Evolutionary conservation across 2,329 filamentous ascomycete genomes (phyloP).

Genomic region (Daldinia sp.): DNA sequence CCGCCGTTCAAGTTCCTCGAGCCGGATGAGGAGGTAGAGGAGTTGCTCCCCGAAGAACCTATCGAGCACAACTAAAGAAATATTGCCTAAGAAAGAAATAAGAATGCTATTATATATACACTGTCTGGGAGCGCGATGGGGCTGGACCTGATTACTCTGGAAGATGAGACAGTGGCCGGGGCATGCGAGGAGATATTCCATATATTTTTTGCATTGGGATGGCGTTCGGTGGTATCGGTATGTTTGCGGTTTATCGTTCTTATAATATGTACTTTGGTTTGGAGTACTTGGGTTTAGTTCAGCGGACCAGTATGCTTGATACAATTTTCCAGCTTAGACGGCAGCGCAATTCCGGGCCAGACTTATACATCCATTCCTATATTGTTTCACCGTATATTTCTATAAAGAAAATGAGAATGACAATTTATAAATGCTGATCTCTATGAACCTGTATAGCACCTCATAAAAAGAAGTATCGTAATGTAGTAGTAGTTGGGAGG

Average conservation of each 20-base stretch:
- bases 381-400: no score
- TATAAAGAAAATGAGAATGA: background rate
- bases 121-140: background rate
- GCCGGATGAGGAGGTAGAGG: constrained; percentile 66
- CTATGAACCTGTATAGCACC: constrained; percentile 6
- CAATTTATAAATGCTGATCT: constrained; percentile 7
- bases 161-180: background rate
- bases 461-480: background rate
- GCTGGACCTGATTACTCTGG: constrained; percentile 1
- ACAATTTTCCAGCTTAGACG: background rate
- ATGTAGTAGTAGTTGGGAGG: background rate
- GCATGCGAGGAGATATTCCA: background rate
- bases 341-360: background rate
- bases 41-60: constrained; percentile 83
- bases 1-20: constrained; percentile 80
- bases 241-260: constrained; percentile 4
- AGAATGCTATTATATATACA: background rate
- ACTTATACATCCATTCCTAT: background rate
- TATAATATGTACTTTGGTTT: constrained; percentile 13
- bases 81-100: background rate
- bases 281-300: constrained; percentile 8
- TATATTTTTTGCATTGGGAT: constrained; percentile 26
- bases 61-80: constrained; percentile 72
- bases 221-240: constrained; percentile 29
- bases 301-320: constrained; percentile 15